Conservation (phyloP, 78 protist species). For the Dictyostelium citrinum region DNA sequence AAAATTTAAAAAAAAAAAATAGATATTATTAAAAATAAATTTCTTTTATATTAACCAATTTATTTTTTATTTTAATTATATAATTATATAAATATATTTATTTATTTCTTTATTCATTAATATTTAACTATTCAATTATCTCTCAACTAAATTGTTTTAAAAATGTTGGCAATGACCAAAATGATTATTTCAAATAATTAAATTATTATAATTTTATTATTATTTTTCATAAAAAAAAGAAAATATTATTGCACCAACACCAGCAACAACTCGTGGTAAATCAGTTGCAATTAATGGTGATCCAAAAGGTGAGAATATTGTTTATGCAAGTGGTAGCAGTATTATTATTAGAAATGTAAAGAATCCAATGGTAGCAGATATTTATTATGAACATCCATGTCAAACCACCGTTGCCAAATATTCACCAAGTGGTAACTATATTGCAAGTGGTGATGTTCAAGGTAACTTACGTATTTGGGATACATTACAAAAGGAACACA, state of each 20-base stretch:
- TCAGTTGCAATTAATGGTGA: conserved; percentile 81
- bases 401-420: conserved; percentile 89
- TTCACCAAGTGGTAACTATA: conserved; percentile 93
- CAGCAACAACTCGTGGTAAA: conserved; percentile 87
- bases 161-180: background rate
- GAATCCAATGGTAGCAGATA: conserved; percentile 68
- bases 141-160: no score
- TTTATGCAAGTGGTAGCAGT: conserved; percentile 84
- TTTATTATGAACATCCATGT: conserved; percentile 91
- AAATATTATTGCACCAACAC: conserved; percentile 85
- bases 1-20: no score
- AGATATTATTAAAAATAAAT: no score
- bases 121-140: no score
- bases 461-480: conserved; percentile 96
- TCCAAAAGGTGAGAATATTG: conserved; percentile 87
- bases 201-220: no score
- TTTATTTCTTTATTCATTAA: no score
- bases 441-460: conserved; percentile 91
- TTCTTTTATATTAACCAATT: no score
- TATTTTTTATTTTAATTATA: no score
- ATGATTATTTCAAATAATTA: background rate
- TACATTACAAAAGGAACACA: conserved; percentile 86
- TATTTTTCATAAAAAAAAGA: no score
- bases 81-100: no score
- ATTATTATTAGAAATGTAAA: conserved; percentile 87